Percentiles rank a stretch among this genome's conserved stretches.
phyloP scores from a whole-genome alignment of 2,329 filamentous ascomycete genomes.

The Scedosporium aurantiacum region DNA sequence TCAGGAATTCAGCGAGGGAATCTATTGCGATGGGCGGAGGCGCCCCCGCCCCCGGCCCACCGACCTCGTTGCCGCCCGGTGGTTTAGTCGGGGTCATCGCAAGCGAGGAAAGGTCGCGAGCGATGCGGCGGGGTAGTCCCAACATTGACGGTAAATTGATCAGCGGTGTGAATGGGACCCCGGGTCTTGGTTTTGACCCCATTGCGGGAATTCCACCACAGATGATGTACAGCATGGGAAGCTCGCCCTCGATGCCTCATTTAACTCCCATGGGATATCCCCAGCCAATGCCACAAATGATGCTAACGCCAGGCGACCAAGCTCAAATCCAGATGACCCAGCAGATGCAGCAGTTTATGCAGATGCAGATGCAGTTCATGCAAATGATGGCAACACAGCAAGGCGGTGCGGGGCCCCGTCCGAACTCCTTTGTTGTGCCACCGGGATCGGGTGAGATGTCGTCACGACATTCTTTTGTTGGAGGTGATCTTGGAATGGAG shows the following conservation, averaged over 20 bases:
- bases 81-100: slow-evolving; percentile 84
- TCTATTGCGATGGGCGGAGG: slow-evolving; percentile 60
- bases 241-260: slow-evolving; percentile 15
- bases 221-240: slow-evolving; percentile 11
- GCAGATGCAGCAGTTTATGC: slow-evolving; percentile 80
- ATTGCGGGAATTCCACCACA: slow-evolving; percentile 21
- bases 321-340: slow-evolving; percentile 71
- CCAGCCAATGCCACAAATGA: slow-evolving; percentile 13
- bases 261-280: slow-evolving; percentile 14
- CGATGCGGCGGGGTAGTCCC: slow-evolving; percentile 68
- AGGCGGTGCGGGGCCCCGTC: background rate
- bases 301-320: slow-evolving; percentile 53
- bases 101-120: slow-evolving; percentile 67
- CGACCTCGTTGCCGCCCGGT: slow-evolving; percentile 46
- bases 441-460: slow-evolving; percentile 30
- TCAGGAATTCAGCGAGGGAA: slow-evolving; percentile 62
- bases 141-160: slow-evolving; percentile 44
- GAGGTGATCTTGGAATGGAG: slow-evolving; percentile 35
- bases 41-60: slow-evolving; percentile 19
- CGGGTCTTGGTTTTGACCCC: slow-evolving; percentile 34
- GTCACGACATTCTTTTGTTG: slow-evolving; percentile 34
- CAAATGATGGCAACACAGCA: slow-evolving; percentile 56
- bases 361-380: slow-evolving; percentile 93
- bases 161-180: slow-evolving; percentile 22
- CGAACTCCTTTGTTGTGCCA: slow-evolving; percentile 13